Base-by-base conservation (phyloP, 2,329 filamentous ascomycete species). In the Incumbomyces delicatus region DNA sequence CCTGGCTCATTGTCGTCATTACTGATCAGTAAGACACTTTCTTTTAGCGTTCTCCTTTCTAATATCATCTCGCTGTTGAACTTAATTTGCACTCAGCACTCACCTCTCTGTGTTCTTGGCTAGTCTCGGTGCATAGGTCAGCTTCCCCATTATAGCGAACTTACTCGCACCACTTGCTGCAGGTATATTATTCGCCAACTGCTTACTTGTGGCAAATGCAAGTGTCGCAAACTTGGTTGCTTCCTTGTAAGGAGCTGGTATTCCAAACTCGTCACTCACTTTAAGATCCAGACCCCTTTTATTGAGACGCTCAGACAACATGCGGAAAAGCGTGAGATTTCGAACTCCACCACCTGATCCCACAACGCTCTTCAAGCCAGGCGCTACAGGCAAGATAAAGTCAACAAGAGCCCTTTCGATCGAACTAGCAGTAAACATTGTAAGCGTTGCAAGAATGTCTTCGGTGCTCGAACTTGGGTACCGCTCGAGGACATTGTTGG, bases 221-320 rank as follows among this genome's bases (percentile, higher is more conserved):
- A 62, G 50, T 2, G 58, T 61, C 2, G 60, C 57, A 47, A 62
- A 62, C 46, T 61, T 61, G 48, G 60, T 60, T 29, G 59, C 60
- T 46, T 62, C 60, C 44, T 61, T 61, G 50, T 58, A 62, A 12
- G 57, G 48, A 2, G 60, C 54, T 4, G 60, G 59, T n/a, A 62
- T 50, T 5, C 59, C 59, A 35, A 51, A 59, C 22, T 58, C 54
- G 43, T 62, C 60, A 44, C 60, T 60, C 6, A 52, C 39, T 10
- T 46, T 41, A 11, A 58, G 42, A n/a, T 53, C 41, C 10, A 61
- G 42, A 8, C 46, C 50, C 16, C 58, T 50, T 32, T 35, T 20
- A 11, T 20, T 16, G 13, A 50, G 35, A 20, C 18, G 20, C 44
- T 52, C 43, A 12, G 22, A 20, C 8, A 62, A 49, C 29, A 52